Evolutionary conservation across 1,284 basidiomycete genomes (phyloP), one percentile per base, ranked within the genome.

Genomic region (Trametes sp.): DNA sequence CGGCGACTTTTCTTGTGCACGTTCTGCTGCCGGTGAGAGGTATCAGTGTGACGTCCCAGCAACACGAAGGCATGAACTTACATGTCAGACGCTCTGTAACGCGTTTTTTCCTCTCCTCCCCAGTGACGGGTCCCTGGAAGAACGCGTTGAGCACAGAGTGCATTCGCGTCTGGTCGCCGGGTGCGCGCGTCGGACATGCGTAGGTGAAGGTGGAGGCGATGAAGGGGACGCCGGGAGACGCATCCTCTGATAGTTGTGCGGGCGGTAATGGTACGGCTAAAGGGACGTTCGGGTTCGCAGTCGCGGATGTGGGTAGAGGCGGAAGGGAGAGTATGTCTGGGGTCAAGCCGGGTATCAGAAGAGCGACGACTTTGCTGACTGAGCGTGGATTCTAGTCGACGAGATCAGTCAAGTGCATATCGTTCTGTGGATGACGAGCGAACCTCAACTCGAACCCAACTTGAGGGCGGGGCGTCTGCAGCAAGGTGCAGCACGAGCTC

Each of bases 101-200:
- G 60, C 92, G 81, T 72, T 86, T 81, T 72, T 88, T 89, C 81
- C 91, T 90, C 77, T 95, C 92, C 67, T 91, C 86, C 0, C 86
- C 84, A 4, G 88, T 92, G 14, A 98, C 79, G 1, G 94, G 94
- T 0, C 85, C 84, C 56, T 88, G 89, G 75, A 97, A 90, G 73
- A 98, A 92, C 0, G 87, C 79, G 68, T 88, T 87, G 31, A 96
- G 81, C 23, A 94, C 90, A n/a, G 91, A 94, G 71, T 94, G 92
- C 86, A 98, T 90, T 46, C 88, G 83, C 38, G 84, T 88, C 55
- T 84, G 81, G 67, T 98, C 95, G 0, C 96, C 96, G 0, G 95
- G 95, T 0, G 95, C 95, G 38, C 89, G 86, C 0, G 94, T 96
- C 0, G 95, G 96, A 68, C 92, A 94, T 4, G 93, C 94, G 77